Base-by-base conservation (phyloP, 805 yeast species). In the Lachancea mirantina region DNA sequence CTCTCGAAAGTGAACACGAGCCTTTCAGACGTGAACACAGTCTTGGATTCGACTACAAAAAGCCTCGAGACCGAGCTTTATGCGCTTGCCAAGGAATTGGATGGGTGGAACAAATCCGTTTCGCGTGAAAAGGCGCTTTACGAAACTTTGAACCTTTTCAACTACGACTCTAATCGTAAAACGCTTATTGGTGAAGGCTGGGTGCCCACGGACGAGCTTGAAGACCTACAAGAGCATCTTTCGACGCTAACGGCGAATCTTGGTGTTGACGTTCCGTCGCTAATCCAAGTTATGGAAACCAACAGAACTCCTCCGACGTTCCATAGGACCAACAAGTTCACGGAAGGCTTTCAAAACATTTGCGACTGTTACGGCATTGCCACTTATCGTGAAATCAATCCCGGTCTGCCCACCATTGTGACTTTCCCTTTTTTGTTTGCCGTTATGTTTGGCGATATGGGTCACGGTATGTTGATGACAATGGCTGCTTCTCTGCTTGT, bases 381-480 rank as follows among this genome's bases (percentile, higher is more conserved):
- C 8, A 75, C 83, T 14, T 79, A 79, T 49, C 75, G 74, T 48
- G 88, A 79, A 55, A 77, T 79, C 8, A 79, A 79, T 47, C 83
- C 88, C 7, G 85, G 84, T 35, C 65, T 79, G 40, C 78, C 88
- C 11, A 75, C 87, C 1, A 68, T 78, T 24, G 76, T 78, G 11
- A 80, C 88, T 0, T 80, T 80, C 60, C 88, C 88, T 10, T 80
- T 79, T 51, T 76, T 80, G 84, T 80, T 80, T 60, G 85, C 88
- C 11, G 76, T 80, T 41, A 80, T 80, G 88, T 80, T 80, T 61
- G 88, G 88, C 60, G 88, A 80, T 60, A 61, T 79, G 42, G 88
- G 88, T 8, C 88, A 80, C 51, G 88, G 88, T n/a, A 59, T 76
- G 36, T 62, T 80, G 35, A 61, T 80, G 49, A 54, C 71, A 19